phyloP scores from a whole-genome alignment of 2,329 filamentous ascomycete species.

The Zopfia rhizophila region DNA sequence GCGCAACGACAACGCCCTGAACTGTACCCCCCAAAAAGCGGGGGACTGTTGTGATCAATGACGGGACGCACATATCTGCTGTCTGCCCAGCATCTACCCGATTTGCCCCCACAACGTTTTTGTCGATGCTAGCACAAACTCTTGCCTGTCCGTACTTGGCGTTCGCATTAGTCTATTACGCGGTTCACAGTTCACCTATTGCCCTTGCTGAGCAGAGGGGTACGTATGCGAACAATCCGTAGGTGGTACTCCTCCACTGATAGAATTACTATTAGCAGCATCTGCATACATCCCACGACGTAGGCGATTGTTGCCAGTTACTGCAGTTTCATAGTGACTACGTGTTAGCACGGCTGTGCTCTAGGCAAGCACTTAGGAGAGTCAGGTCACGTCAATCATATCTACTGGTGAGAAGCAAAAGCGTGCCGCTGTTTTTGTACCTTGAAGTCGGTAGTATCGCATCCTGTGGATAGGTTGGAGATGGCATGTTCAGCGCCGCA shows the following conservation, averaged over 20 bases:
- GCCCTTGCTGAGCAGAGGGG: slow-evolving; percentile 20
- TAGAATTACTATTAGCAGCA: slow-evolving; percentile 2
- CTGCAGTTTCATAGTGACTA: slow-evolving; percentile 10
- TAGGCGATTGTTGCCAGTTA: slow-evolving; percentile 13
- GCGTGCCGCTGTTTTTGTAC: no score
- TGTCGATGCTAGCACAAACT: slow-evolving; percentile 18
- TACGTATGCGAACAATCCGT: slow-evolving; percentile 12
- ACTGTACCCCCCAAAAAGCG: background rate
- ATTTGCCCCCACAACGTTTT: slow-evolving; percentile 22
- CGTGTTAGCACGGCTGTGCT: slow-evolving; percentile 2
- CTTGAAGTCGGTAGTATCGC: no score
- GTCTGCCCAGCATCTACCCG: slow-evolving; percentile 9
- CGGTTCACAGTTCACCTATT: slow-evolving; percentile 20
- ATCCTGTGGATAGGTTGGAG: no score
- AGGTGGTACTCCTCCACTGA: slow-evolving; percentile 1
- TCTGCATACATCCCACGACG: slow-evolving; percentile 8
- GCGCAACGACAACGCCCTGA: slow-evolving; percentile 8
- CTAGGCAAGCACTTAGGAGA: background rate
- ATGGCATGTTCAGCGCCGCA: no score
- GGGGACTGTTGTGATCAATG: slow-evolving; percentile 14
- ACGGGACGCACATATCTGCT: slow-evolving; percentile 17
- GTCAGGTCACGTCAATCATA: background rate
- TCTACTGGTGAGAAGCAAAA: no score
- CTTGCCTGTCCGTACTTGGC: slow-evolving; percentile 7
- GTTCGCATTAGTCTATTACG: slow-evolving; percentile 22